phyloP scores from a whole-genome alignment of 176 grass and related monocot genomes.

The Neostapfia colusana region DNA sequence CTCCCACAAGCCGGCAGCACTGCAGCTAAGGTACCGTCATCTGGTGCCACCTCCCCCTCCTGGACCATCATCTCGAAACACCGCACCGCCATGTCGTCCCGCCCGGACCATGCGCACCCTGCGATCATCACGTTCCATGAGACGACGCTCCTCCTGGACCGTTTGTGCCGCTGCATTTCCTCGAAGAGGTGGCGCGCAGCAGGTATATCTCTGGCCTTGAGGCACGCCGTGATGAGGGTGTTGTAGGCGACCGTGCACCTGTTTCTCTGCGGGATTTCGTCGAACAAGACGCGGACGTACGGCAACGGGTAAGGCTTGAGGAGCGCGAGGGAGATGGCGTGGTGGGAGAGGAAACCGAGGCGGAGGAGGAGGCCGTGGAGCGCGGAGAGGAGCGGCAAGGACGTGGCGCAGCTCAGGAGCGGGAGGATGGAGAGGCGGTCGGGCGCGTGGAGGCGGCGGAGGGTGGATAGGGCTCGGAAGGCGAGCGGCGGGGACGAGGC shows the following conservation, averaged over 20 bases:
- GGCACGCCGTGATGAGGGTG: constrained; percentile 32
- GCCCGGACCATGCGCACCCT: constrained; percentile 29
- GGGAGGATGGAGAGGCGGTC: constrained; percentile 40
- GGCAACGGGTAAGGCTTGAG: constrained; percentile 37
- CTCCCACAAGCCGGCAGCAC: constrained; percentile 58
- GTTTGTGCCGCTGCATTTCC: constrained; percentile 45
- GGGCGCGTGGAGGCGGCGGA: constrained; percentile 33
- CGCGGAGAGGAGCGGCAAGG: constrained; percentile 30
- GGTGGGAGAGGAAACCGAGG: constrained; percentile 52
- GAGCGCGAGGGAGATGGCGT: constrained; percentile 40
- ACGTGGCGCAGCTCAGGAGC: constrained; percentile 38
- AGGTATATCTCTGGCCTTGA: constrained; percentile 9
- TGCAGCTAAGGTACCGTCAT: constrained; percentile 49
- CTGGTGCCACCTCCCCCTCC: constrained; percentile 26
- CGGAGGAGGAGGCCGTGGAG: constrained; percentile 47
- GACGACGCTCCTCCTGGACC: constrained; percentile 49
- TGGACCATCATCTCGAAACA: constrained; percentile 46
- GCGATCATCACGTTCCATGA: constrained; percentile 62
- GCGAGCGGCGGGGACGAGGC: constrained; percentile 17
- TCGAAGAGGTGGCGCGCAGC: constrained; percentile 45
- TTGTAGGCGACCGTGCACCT: constrained; percentile 52
- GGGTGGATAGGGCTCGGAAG: constrained; percentile 35
- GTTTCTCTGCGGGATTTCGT: constrained; percentile 39
- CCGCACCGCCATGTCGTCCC: constrained; percentile 33
- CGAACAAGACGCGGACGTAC: constrained; percentile 9